A percentile compares a stretch with the other conserved stretches of the same genome.
Evolutionary conservation across 225 moss, liverwort and hornwort species (phyloP).

Genomic region (Polytrichum formosum): DNA sequence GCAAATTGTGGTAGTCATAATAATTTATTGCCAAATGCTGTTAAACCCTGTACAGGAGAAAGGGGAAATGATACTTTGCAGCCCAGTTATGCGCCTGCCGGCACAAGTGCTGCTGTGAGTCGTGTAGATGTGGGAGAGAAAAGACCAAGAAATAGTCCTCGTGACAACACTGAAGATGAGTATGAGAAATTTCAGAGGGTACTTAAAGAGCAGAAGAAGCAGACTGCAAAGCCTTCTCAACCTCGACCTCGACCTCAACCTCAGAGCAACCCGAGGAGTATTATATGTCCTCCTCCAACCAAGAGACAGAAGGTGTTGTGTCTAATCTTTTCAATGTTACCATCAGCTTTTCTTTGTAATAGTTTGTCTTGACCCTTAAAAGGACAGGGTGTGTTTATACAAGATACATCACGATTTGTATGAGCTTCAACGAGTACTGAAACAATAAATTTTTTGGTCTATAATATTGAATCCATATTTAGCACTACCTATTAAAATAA

Average conservation of each 20-base stretch:
- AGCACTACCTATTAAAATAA: too few relatives aligned
- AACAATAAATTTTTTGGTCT: neutral
- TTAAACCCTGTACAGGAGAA: neutral
- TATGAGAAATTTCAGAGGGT: slow-evolving; percentile 17
- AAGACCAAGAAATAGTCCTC: slow-evolving; percentile 12
- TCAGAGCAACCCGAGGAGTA: slow-evolving; percentile 7
- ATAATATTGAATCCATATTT: neutral
- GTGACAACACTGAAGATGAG: slow-evolving; percentile 14
- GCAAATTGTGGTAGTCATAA: too few relatives aligned
- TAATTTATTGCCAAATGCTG: too few relatives aligned
- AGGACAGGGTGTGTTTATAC: neutral
- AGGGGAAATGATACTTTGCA: slow-evolving; percentile 1
- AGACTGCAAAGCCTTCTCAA: slow-evolving; percentile 8
- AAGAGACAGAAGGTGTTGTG: slow-evolving; percentile 45
- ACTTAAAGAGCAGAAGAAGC: slow-evolving; percentile 8
- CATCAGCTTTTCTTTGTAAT: neutral
- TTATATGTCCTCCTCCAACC: slow-evolving; percentile 21
- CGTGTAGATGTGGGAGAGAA: slow-evolving; percentile 17
- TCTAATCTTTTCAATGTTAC: neutral
- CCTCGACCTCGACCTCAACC: slow-evolving; percentile 9
- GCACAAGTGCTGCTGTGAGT: slow-evolving; percentile 13
- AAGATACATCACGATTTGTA: neutral
- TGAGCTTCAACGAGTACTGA: neutral
- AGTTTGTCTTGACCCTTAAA: neutral
- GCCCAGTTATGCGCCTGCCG: slow-evolving; percentile 7